A percentile compares a stretch with the other conserved stretches of the same genome.
These are phyloP conservation scores for Catenaria anguillulae DNA, from an alignment of 371 early-diverging fungal species.

Conservation along the genomic window DNA sequence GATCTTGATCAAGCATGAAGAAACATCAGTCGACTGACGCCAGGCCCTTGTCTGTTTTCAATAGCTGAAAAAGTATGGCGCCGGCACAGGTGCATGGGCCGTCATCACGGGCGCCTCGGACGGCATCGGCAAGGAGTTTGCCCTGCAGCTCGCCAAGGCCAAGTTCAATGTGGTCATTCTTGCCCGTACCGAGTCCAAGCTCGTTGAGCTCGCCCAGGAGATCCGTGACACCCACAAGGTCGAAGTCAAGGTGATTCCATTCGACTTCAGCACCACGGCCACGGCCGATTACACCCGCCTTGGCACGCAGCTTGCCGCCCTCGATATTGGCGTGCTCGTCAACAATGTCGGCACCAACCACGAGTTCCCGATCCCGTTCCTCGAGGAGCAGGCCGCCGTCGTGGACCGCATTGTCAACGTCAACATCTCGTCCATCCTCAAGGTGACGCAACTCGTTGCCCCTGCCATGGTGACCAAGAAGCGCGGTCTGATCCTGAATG, in stretches of 20 bases:
- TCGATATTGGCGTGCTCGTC: conserved; percentile 59
- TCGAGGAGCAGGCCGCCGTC: conserved; percentile 50
- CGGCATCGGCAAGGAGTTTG: conserved; percentile 93
- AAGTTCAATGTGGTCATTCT: conserved; percentile 79
- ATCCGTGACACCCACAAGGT: conserved; percentile 47
- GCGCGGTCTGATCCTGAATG: conserved; percentile 76
- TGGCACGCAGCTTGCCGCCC: conserved; percentile 29
- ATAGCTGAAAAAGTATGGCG: conserved; percentile 64
- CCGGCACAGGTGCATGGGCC: conserved; percentile 71
- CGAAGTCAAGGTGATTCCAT: conserved; percentile 53
- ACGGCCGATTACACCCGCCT: conserved; percentile 51
- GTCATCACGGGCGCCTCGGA: conserved; percentile 96
- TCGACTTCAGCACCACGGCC: conserved; percentile 63
- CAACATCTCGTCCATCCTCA: conserved; percentile 70
- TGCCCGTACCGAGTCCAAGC: conserved; percentile 71
- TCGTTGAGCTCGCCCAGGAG: conserved; percentile 59
- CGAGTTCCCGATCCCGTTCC: conserved; percentile 66
- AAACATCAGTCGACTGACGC: background rate
- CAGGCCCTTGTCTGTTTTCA: no score
- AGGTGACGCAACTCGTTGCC: conserved; percentile 65
- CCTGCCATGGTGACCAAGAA: conserved; percentile 55
- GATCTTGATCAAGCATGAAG: background rate
- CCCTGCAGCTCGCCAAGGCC: conserved; percentile 68
- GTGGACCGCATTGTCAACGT: conserved; percentile 67
- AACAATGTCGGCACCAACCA: conserved; percentile 92